phyloP scores from a whole-genome alignment of 495 filamentous ascomycete species.

The Chaetomidium leptoderma region DNA sequence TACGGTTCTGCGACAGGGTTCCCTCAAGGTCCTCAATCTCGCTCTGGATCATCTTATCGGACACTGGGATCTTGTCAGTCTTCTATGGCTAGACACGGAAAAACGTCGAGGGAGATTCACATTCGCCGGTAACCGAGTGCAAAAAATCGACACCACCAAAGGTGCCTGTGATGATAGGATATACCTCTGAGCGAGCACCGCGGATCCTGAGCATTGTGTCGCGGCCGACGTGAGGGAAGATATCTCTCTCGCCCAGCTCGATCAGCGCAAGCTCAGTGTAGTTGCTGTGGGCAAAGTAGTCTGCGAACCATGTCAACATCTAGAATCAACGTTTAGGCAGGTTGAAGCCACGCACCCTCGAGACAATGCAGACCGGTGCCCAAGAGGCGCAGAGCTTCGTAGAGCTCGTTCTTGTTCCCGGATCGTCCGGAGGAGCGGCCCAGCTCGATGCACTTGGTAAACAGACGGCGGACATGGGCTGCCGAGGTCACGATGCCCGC shows the following conservation, averaged over 20 bases:
- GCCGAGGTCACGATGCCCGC: slow-evolving; percentile 72
- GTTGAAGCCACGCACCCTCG: slow-evolving; percentile 50
- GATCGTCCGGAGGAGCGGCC: slow-evolving; percentile 63
- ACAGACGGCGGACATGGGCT: slow-evolving; percentile 64
- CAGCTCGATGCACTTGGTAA: slow-evolving; percentile 65
- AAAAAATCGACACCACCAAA: slow-evolving; percentile 86
- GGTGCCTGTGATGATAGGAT: slow-evolving; percentile 79
- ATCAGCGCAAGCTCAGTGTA: slow-evolving; percentile 81
- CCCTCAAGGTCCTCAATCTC: slow-evolving; percentile 80
- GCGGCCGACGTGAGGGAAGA: slow-evolving; percentile 84
- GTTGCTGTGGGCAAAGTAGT: slow-evolving; percentile 89
- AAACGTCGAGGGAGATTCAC: slow-evolving; percentile 27
- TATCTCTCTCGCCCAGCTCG: slow-evolving; percentile 69
- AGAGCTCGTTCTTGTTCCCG: slow-evolving; percentile 64
- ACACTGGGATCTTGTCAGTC: slow-evolving; percentile 43
- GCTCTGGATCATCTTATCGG: slow-evolving; percentile 81
- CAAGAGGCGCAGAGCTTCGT: slow-evolving; percentile 78
- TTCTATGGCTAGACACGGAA: background rate
- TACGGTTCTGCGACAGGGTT: slow-evolving; percentile 58
- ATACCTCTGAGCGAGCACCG: slow-evolving; percentile 62
- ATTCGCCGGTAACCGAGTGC: slow-evolving; percentile 82
- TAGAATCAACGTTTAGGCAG: background rate
- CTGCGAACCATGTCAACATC: slow-evolving; percentile 30
- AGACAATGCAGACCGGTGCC: slow-evolving; percentile 86
- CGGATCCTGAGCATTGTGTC: slow-evolving; percentile 59